phyloP scores from a whole-genome alignment of 371 early-diverging fungal species.

The Mucor velutinosus region DNA sequence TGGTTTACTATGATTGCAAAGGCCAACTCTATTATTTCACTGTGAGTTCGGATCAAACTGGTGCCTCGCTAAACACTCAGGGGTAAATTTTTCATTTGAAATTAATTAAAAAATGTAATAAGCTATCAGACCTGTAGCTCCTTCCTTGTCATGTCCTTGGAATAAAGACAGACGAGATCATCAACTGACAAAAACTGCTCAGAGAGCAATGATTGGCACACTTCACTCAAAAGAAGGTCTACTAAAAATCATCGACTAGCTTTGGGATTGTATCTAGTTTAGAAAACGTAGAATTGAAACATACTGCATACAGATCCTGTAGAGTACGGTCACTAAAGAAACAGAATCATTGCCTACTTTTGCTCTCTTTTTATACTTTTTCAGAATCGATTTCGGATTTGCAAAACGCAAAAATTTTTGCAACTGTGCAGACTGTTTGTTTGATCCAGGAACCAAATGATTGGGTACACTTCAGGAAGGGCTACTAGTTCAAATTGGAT shows the following conservation, averaged over 20 bases:
- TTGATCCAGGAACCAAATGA: background rate
- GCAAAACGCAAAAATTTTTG: slow-evolving; percentile 4
- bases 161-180: slow-evolving; percentile 43
- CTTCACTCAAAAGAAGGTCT: slow-evolving; percentile 49
- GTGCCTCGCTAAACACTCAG: no score
- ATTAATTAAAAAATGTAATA: slow-evolving; percentile 14
- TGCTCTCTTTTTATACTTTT: slow-evolving; percentile 34
- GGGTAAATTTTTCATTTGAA: slow-evolving; percentile 13
- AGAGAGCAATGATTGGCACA: slow-evolving; percentile 26
- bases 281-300: slow-evolving; percentile 48
- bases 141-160: slow-evolving; percentile 46
- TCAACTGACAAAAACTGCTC: slow-evolving; percentile 33
- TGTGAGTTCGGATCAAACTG: no score
- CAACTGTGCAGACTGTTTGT: background rate
- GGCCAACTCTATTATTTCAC: no score
- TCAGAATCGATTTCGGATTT: background rate
- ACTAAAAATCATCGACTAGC: slow-evolving; percentile 45
- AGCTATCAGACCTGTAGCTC: slow-evolving; percentile 41
- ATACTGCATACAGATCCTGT: slow-evolving; percentile 57
- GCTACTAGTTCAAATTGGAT: no score
- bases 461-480: no score
- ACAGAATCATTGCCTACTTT: slow-evolving; percentile 19
- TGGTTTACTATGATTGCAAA: no score
- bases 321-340: slow-evolving; percentile 53
- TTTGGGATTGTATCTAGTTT: slow-evolving; percentile 45